These are phyloP conservation scores for Coniophora puteana DNA, from an alignment of 1,284 basidiomycete species.

Conservation along the genomic window DNA sequence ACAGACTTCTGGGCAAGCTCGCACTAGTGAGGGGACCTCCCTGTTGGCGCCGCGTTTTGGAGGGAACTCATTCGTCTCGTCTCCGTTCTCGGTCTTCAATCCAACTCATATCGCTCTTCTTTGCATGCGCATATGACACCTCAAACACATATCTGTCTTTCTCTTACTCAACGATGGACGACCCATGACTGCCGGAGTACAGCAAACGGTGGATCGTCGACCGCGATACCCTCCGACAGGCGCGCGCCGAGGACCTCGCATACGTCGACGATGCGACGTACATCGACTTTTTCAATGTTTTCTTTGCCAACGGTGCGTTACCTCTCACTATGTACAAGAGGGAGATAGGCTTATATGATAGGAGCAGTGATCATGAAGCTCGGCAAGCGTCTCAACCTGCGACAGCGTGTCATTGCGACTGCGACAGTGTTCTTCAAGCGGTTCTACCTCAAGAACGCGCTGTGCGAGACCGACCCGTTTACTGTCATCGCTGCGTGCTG, in stretches of 20 bases:
- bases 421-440: conserved; percentile 92
- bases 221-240: conserved; percentile 65
- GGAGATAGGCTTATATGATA: not conserved
- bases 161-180: not conserved
- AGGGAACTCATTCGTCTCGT: too few relatives aligned
- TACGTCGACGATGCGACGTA: conserved; percentile 75
- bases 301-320: conserved; percentile 74
- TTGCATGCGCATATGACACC: not conserved
- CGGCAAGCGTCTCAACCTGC: conserved; percentile 78
- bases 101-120: too few relatives aligned
- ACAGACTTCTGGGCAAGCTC: conserved; percentile 76
- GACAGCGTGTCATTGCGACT: conserved; percentile 90
- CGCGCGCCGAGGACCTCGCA: conserved; percentile 72
- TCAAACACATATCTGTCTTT: conserved; percentile 1
- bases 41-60: too few relatives aligned
- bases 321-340: not conserved
- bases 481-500: conserved; percentile 91
- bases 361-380: conserved; percentile 78
- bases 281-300: conserved; percentile 78
- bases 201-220: conserved; percentile 90
- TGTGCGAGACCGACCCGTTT: conserved; percentile 93
- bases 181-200: conserved; percentile 13
- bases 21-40: conserved; percentile 52
- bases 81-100: too few relatives aligned
- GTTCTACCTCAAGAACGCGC: conserved; percentile 93